Evolutionary conservation across 495 filamentous ascomycete genomes (phyloP), one percentile per base, ranked within the genome.

Genomic region (Penicillium ucsense): DNA sequence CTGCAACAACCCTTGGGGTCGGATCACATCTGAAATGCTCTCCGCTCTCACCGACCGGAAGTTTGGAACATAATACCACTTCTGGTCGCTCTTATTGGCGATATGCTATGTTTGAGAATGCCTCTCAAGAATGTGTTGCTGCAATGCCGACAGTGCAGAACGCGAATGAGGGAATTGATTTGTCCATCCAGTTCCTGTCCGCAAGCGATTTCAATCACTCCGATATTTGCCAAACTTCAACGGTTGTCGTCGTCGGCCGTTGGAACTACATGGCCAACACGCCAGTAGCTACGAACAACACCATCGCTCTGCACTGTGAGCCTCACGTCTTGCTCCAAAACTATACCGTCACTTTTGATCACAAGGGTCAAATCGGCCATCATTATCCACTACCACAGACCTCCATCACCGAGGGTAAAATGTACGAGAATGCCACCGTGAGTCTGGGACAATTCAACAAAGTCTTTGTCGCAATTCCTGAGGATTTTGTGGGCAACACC

Each of bases 401-500:
- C 0, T 42, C 44, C 0, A 62, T 68, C 34, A 56, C 50, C 3
- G 38, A 51, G 2, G 67, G 67, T 1, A n/a, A 47, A 6, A 66
- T 71, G 64, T 64, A 62, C 34, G 51, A 65, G 3, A 71, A 71
- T 39, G 67, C 65, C 3, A 71, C 65, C 5, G 53, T 65, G 38
- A 68, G 64, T 34, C 47, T 71, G 32, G 67, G 65, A 1, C 64
- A 71, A 34, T 71, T 68, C 52, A 68, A 71, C 52, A 68, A 67
- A 49, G 60, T 65, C 8, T 71, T 71, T 52, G 64, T 64, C 10
- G 56, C 65, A 0, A 68, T 71, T 12, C 65, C 67, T 0, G 64
- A 65, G 45, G 67, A 58, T 37, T 71, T 56, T 35, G 54, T 63
- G 2, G 65, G 62, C 35, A 62, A 66, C 31, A 62, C 55, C 2